Evolutionary conservation across 306 rosid species (phyloP).

Genomic region (Prinsepia uniflora): DNA sequence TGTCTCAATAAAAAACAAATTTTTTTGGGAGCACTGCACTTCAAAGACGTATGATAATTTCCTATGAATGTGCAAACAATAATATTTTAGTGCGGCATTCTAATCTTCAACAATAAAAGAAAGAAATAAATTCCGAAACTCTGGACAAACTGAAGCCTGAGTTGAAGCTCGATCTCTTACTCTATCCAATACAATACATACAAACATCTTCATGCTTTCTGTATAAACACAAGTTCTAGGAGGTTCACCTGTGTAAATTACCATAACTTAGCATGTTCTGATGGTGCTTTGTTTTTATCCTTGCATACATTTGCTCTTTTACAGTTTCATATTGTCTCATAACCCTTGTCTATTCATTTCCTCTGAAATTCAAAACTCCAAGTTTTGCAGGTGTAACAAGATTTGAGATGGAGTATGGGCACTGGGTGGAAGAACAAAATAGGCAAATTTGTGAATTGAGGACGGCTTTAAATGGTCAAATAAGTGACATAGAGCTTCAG

Average conservation of each 20-base stretch:
- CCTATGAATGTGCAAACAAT: not conserved
- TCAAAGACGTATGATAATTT: not conserved
- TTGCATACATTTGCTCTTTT: not conserved
- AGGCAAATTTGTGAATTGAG: conserved; percentile 59
- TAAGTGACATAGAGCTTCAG: conserved; percentile 53
- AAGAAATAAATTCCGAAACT: not conserved
- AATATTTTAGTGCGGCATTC: too few relatives aligned
- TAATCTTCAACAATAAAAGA: not conserved
- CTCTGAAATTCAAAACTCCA: conserved; percentile 22
- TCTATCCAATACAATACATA: not conserved
- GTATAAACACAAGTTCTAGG: not conserved
- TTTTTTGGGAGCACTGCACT: not conserved
- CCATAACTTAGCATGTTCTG: not conserved
- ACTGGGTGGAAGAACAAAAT: conserved; percentile 81
- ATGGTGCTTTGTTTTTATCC: not conserved
- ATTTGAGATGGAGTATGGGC: conserved; percentile 77
- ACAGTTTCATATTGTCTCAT: not conserved
- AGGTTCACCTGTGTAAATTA: not conserved
- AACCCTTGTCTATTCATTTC: conserved; percentile 1
- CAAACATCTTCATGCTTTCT: not conserved
- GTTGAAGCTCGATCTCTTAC: not conserved
- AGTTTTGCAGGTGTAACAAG: conserved; percentile 47
- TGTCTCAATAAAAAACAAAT: not conserved
- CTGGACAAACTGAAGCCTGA: not conserved
- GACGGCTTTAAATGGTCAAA: conserved; percentile 52